Percentiles rank a stretch among this genome's conserved stretches.
These are phyloP conservation scores for Volvox africanus DNA, from an alignment of 139 green algal species.

Conservation along the genomic window DNA sequence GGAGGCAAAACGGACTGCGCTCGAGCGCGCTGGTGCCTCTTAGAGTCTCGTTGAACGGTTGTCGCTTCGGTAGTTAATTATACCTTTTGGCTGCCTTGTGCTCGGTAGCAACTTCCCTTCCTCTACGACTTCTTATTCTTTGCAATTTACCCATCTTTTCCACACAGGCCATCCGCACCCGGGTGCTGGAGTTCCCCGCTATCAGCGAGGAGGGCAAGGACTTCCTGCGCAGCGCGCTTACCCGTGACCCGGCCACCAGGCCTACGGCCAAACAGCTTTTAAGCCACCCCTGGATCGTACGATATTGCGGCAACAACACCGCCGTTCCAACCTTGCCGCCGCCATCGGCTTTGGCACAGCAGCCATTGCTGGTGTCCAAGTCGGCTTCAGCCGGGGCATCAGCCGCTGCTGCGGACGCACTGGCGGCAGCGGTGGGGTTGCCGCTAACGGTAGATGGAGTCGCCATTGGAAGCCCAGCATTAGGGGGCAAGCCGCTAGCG, in stretches of 20 bases:
- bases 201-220: conserved; percentile 17
- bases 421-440: background rate
- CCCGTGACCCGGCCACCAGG: conserved; percentile 25
- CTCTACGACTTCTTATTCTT: no score
- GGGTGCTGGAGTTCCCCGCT: conserved; percentile 53
- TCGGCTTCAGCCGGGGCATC: background rate
- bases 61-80: no score
- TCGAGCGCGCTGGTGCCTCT: no score
- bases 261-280: conserved; percentile 44
- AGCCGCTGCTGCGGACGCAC: background rate
- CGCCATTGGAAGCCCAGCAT: background rate
- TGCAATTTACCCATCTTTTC: no score
- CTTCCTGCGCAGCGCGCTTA: conserved; percentile 38
- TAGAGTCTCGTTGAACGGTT: no score
- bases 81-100: no score
- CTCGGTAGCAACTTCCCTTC: no score
- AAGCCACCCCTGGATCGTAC: conserved; percentile 45
- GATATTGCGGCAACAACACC: conserved; percentile 1
- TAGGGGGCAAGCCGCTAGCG: background rate
- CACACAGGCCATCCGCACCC: conserved; percentile 54
- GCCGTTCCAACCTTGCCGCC: background rate
- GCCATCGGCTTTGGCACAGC: background rate
- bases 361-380: background rate
- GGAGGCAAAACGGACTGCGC: no score
- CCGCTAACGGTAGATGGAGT: background rate